Evolutionary conservation across 2,329 filamentous ascomycete genomes (phyloP).

Genomic region (Hypoxylon sp.): DNA sequence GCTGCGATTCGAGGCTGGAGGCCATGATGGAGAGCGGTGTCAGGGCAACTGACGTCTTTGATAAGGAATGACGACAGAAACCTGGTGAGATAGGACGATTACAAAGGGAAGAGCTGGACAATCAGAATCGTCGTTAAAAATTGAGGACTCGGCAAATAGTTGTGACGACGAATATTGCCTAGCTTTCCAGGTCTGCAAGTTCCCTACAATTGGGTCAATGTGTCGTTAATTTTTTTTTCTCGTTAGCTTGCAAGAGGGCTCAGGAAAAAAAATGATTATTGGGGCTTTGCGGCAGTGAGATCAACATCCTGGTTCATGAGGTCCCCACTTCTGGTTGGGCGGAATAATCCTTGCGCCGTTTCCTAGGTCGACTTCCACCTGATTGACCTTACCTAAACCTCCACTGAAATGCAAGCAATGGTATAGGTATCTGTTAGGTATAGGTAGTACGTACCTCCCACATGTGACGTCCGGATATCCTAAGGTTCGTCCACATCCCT

Average conservation of each 20-base stretch:
- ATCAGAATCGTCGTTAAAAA: conserved; percentile 16
- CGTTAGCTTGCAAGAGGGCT: conserved; percentile 33
- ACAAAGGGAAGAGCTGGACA: neutral
- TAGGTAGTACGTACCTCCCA: conserved; percentile 21
- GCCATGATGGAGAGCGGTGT: conserved; percentile 62
- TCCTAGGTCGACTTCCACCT: too few relatives aligned
- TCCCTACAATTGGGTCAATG: conserved; percentile 34
- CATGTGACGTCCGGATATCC: conserved; percentile 16
- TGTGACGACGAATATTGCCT: conserved; percentile 18
- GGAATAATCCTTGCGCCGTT: conserved; percentile 39
- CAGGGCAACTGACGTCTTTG: conserved; percentile 49
- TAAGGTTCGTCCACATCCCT: too few relatives aligned
- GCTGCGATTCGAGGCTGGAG: conserved; percentile 57
- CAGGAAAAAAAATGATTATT: conserved; percentile 38
- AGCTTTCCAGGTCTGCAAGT: conserved; percentile 34
- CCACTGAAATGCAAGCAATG: neutral
- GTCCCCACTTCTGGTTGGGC: conserved; percentile 25
- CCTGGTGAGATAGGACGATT: conserved; percentile 24
- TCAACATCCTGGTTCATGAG: conserved; percentile 36
- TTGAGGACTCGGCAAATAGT: neutral
- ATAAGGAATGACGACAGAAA: conserved; percentile 46
- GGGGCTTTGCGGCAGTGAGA: conserved; percentile 38
- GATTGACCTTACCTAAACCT: neutral
- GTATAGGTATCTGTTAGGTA: too few relatives aligned
- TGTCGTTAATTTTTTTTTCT: conserved; percentile 29